Percentiles rank a stretch among this genome's conserved stretches.
phyloP scores from a whole-genome alignment of 352 stramenopile genomes.

The Pythium myriotylum region DNA sequence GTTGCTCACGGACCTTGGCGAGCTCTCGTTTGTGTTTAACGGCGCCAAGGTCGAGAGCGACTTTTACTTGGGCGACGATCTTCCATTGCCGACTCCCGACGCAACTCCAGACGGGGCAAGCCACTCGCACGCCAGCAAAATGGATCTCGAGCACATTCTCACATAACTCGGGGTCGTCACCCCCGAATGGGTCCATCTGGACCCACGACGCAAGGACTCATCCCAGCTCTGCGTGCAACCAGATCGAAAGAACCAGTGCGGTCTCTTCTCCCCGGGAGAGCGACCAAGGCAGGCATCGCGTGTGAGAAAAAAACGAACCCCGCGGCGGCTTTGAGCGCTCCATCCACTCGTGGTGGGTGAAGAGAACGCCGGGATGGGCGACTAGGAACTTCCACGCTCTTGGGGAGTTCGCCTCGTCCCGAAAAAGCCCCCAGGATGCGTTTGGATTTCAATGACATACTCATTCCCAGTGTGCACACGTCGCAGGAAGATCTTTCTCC shows the following conservation, averaged over 20 bases:
- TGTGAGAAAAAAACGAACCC: constrained; percentile 1
- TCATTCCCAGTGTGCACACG: neutral
- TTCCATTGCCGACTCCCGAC: no score
- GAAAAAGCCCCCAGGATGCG: no score
- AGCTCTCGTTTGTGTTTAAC: constrained; percentile 18
- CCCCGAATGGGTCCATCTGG: neutral
- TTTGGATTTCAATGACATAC: neutral
- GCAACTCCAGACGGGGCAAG: constrained; percentile 3
- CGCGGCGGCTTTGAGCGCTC: no score
- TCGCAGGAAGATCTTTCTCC: neutral
- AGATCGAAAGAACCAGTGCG: no score
- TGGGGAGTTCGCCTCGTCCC: no score
- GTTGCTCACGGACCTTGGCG: constrained; percentile 10
- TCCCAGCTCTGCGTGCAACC: no score
- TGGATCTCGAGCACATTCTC: constrained; percentile 19
- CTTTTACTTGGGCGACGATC: constrained; percentile 18
- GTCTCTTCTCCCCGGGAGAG: no score
- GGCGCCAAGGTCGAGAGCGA: constrained; percentile 21
- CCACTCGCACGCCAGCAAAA: constrained; percentile 12
- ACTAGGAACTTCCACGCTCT: no score
- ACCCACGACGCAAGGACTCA: neutral
- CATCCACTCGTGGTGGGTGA: neutral
- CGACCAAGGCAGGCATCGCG: neutral
- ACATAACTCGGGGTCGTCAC: constrained; percentile 1
- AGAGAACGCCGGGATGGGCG: neutral